Evolutionary conservation across 2,329 filamentous ascomycete species (phyloP), one percentile per base, ranked within the genome.

Genomic region (Sporothrix schenckii): DNA sequence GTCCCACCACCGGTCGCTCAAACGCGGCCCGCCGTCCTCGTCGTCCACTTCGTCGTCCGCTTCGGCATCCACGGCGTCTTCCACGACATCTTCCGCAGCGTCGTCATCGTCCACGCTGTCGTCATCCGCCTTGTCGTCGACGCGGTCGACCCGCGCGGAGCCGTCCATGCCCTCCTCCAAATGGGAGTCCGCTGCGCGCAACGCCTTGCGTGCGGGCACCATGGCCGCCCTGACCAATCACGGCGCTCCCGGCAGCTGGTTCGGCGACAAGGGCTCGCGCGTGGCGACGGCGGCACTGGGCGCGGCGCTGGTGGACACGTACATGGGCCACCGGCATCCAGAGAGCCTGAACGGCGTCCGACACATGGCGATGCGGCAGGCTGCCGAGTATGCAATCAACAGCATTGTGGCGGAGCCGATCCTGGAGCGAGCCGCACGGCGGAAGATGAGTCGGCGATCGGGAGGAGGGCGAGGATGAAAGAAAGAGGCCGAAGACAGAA

Each of bases 231-330:
- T 77, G 16, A 72, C 69, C 41, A 73, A 67, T 27, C 70, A 74
- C 52, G 66, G 70, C 13, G 68, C 69, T 19, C 74, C 74, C 1
- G 75, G 75, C 39, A 63, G 69, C 4, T 77, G 76, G 76, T 27
- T 76, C 19, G 69, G 75, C 50, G 70, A 72, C 65, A 76, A 77
- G 65, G 76, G 75, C 9, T 66, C 72, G 19, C 74, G 73, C 16
- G 74, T 77, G 30, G 76, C 74, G 10, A 76, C 75, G 49, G 76
- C 76, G 0, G 76, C 75, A 5, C 72, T 77, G 13, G 75, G 75
- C 0, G 74, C 76, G 0, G 76, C 76, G 4, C 68, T 77, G n/a
- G 75, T 77, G 16, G 76, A 77, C 61, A 75, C 75, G 4, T 74
- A 75, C 63, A 73, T 77, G 44, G 58, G 41, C 27, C 69, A 74